Evolutionary conservation across 345 rosid species (phyloP).

Genomic region (Moricandia arvensis): DNA sequence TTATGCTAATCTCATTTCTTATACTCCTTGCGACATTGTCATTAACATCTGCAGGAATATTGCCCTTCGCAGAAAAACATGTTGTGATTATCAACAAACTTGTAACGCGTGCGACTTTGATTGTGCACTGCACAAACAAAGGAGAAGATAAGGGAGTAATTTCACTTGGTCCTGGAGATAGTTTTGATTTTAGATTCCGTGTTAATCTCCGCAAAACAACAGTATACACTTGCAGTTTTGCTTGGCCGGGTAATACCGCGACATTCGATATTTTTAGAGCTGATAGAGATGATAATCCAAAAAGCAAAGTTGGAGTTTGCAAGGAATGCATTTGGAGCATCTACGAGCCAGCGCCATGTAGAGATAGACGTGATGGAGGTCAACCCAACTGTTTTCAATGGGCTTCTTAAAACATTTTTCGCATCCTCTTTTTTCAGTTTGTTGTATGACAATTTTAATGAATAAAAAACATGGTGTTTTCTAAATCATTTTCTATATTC

Average conservation of each 20-base stretch:
- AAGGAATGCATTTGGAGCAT: neutral
- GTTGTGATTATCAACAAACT: constrained; percentile 1
- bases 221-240: neutral
- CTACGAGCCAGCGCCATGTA: neutral
- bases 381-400: constrained; percentile 8
- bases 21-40: too few relatives aligned
- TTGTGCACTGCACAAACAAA: constrained; percentile 7
- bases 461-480: too few relatives aligned
- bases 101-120: neutral
- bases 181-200: constrained; percentile 14
- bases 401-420: neutral
- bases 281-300: neutral
- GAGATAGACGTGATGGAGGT: constrained; percentile 4
- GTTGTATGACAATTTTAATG: too few relatives aligned
- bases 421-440: too few relatives aligned
- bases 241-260: neutral
- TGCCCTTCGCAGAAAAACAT: neutral
- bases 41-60: too few relatives aligned
- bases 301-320: constrained; percentile 9
- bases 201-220: neutral
- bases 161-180: neutral
- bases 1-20: too few relatives aligned
- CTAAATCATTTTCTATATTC: too few relatives aligned
- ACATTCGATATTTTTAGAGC: constrained; percentile 13
- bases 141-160: neutral